A percentile compares a stretch with the other conserved stretches of the same genome.
Conservation (phyloP, 2,329 filamentous ascomycete genomes). For the Cephalotrichum gorgonifer region DNA sequence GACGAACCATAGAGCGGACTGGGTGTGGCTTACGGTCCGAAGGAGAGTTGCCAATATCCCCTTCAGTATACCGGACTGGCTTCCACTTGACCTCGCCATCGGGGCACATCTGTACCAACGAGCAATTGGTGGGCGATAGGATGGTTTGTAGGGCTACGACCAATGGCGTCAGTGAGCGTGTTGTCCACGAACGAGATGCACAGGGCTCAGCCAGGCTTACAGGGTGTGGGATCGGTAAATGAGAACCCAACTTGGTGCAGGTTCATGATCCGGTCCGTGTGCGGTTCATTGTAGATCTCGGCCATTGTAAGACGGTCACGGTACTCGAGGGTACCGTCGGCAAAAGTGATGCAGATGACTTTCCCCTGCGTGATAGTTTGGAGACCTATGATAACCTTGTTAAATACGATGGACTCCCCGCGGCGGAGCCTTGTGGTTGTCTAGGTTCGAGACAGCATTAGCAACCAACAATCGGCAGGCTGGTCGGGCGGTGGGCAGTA, state of each 20-base stretch:
- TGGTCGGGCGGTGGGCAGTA: neutral
- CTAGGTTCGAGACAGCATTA: neutral
- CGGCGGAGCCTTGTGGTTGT: conserved; percentile 42
- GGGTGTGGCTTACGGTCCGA: conserved; percentile 32
- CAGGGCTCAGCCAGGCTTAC: conserved; percentile 29
- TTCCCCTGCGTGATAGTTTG: conserved; percentile 61
- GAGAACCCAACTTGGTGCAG: conserved; percentile 70
- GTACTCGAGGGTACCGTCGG: conserved; percentile 74
- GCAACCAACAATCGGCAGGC: neutral
- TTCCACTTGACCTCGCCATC: conserved; percentile 51
- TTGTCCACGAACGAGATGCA: conserved; percentile 2
- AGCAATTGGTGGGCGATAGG: conserved; percentile 50
- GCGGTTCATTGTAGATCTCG: conserved; percentile 53
- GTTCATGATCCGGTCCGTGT: conserved; percentile 55
- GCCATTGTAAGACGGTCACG: conserved; percentile 66
- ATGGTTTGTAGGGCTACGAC: conserved; percentile 44
- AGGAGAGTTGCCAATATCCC: conserved; percentile 35
- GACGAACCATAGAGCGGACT: neutral
- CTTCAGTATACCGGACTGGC: conserved; percentile 34
- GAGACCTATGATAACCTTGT: conserved; percentile 62
- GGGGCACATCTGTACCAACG: conserved; percentile 46
- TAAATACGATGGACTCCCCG: conserved; percentile 56
- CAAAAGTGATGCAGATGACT: conserved; percentile 61
- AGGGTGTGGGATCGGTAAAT: conserved; percentile 51
- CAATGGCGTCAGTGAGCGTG: conserved; percentile 3